Percentiles rank a stretch among this genome's conserved stretches.
These are phyloP conservation scores for Pseudocercospora fuligena DNA, from an alignment of 2,329 filamentous ascomycete species.

Conservation along the genomic window DNA sequence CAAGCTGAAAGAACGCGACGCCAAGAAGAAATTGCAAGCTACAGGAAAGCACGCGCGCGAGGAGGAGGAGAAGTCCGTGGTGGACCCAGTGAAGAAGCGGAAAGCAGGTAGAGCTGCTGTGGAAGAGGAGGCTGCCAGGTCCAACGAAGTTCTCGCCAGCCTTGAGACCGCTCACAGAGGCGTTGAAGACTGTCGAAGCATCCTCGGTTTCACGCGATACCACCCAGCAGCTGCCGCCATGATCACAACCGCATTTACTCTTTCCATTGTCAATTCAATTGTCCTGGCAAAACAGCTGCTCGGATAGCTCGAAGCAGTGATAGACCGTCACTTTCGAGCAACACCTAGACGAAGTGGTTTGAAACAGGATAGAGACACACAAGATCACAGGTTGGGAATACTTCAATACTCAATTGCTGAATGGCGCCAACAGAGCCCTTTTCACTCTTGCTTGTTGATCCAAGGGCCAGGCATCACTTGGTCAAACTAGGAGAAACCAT, in stretches of 20 bases:
- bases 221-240: constrained; percentile 5
- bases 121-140: not conserved
- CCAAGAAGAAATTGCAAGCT: not conserved
- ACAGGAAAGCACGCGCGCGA: not conserved
- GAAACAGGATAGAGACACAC: not conserved
- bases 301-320: not conserved
- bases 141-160: not conserved
- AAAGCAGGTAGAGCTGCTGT: not conserved
- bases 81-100: not conserved
- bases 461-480: not conserved
- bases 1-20: constrained; percentile 1
- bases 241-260: constrained; percentile 2
- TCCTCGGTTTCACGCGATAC: not conserved
- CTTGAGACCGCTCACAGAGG: not conserved
- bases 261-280: constrained; percentile 4
- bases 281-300: constrained; percentile 7
- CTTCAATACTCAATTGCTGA: not conserved
- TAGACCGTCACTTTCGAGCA: not conserved
- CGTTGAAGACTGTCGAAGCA: not conserved
- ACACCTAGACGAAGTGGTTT: not conserved
- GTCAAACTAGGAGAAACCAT: not conserved
- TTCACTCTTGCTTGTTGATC: not conserved
- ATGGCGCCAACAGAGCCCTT: not conserved
- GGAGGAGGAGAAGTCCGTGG: not conserved
- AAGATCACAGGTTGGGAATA: not conserved